Evolutionary conservation across 371 early-diverging fungal genomes (phyloP).

Genomic region (Mucor circinelloides): DNA sequence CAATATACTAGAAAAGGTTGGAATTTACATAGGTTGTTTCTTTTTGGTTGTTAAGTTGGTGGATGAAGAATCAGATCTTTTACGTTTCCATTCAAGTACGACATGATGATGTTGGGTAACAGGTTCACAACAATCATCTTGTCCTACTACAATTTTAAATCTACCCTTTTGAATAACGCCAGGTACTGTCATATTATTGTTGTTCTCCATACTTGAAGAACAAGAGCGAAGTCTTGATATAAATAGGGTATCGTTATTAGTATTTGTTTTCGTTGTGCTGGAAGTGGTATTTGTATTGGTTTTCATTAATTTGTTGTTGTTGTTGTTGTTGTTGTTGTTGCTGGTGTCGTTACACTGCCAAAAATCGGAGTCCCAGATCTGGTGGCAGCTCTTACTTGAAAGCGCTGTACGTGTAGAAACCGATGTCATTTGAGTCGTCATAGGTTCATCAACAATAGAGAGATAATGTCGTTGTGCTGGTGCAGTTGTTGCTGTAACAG

Average conservation of each 20-base stretch:
- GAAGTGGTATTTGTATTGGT: background rate
- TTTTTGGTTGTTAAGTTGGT: constrained; percentile 11
- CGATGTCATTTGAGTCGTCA: constrained; percentile 29
- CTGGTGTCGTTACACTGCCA: constrained; percentile 27
- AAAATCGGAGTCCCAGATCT: constrained; percentile 48
- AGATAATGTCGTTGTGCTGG: background rate
- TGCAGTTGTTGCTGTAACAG: background rate
- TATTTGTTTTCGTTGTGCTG: background rate
- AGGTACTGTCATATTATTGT: constrained; percentile 14
- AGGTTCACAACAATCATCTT: constrained; percentile 28
- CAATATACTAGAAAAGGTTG: background rate
- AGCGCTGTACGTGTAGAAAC: constrained; percentile 20
- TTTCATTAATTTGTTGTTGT: constrained; percentile 7
- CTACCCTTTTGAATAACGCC: constrained; percentile 42
- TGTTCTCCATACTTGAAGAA: background rate
- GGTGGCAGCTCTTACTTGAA: constrained; percentile 31
- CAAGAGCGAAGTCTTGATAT: constrained; percentile 21
- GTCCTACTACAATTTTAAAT: constrained; percentile 46
- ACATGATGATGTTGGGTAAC: constrained; percentile 33
- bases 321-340: constrained; percentile 2
- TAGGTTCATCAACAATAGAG: background rate
- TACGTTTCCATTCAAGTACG: constrained; percentile 48
- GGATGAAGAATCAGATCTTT: constrained; percentile 35
- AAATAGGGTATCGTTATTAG: constrained; percentile 25
- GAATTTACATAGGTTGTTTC: background rate